phyloP scores from a whole-genome alignment of 257 asterid species.

The Plantago ovata region DNA sequence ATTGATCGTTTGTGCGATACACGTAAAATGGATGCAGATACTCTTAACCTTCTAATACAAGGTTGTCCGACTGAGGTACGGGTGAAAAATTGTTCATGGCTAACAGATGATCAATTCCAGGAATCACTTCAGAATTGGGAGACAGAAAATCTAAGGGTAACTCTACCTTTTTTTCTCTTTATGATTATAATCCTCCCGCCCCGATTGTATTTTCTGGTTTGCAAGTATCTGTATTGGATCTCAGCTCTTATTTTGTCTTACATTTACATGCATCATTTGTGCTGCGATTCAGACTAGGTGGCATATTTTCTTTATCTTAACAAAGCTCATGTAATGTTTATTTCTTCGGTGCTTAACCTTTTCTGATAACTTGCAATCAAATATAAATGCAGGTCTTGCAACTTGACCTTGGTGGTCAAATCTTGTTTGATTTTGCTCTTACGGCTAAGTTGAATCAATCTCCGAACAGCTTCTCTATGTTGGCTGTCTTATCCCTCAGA shows the following conservation, averaged over 20 bases:
- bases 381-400: conserved; percentile 70
- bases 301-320: no score
- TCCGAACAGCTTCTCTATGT: conserved; percentile 36
- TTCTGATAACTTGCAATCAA: conserved; percentile 7
- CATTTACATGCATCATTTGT: no score
- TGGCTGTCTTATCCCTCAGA: conserved; percentile 62
- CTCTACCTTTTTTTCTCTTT: conserved; percentile 9
- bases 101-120: conserved; percentile 50
- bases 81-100: conserved; percentile 66
- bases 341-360: no score
- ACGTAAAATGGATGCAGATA: conserved; percentile 39
- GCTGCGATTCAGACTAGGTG: no score
- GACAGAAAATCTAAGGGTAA: conserved; percentile 51
- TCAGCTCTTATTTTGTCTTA: no score
- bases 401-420: conserved; percentile 79
- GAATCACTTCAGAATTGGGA: conserved; percentile 37
- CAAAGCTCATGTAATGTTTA: no score
- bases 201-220: neutral
- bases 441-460: conserved; percentile 26
- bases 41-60: conserved; percentile 46
- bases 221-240: no score
- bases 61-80: conserved; percentile 68
- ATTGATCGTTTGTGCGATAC: conserved; percentile 48
- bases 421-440: conserved; percentile 45
- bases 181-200: no score